A percentile compares a stretch with the other conserved stretches of the same genome.
These are phyloP conservation scores for Hordeum vulgare DNA, from an alignment of 176 grass and related monocot genomes.

Conservation along the genomic window DNA sequence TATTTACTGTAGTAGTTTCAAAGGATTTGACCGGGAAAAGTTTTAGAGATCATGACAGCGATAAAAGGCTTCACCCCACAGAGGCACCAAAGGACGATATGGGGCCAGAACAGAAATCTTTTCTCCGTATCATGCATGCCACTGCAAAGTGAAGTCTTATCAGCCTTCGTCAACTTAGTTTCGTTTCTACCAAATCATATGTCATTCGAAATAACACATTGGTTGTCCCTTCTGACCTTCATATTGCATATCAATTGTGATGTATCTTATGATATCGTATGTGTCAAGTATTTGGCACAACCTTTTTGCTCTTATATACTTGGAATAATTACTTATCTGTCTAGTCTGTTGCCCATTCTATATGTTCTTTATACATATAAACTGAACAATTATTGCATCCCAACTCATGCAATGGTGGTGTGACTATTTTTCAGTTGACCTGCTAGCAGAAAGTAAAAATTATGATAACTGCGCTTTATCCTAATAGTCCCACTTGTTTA, in stretches of 20 bases:
- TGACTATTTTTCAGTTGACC: constrained; percentile 81
- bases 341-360: neutral
- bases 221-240: constrained; percentile 3
- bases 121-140: constrained; percentile 7
- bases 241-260: constrained; percentile 15
- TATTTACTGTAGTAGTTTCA: neutral
- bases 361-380: constrained; percentile 33
- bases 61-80: constrained; percentile 6
- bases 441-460: constrained; percentile 62
- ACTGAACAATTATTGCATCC: constrained; percentile 44
- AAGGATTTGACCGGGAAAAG: neutral
- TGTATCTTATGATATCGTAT: constrained; percentile 7
- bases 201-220: constrained; percentile 16
- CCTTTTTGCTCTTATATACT: neutral
- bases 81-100: neutral
- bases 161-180: neutral
- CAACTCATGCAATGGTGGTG: constrained; percentile 55
- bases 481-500: constrained; percentile 45
- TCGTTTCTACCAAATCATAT: constrained; percentile 9
- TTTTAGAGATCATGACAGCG: neutral
- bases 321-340: constrained; percentile 14
- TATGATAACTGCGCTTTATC: constrained; percentile 34
- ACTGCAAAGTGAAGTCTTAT: constrained; percentile 35
- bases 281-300: neutral
- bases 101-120: constrained; percentile 22